phyloP scores from a whole-genome alignment of 345 rosid genomes.

The Gossypium mustelinum region DNA sequence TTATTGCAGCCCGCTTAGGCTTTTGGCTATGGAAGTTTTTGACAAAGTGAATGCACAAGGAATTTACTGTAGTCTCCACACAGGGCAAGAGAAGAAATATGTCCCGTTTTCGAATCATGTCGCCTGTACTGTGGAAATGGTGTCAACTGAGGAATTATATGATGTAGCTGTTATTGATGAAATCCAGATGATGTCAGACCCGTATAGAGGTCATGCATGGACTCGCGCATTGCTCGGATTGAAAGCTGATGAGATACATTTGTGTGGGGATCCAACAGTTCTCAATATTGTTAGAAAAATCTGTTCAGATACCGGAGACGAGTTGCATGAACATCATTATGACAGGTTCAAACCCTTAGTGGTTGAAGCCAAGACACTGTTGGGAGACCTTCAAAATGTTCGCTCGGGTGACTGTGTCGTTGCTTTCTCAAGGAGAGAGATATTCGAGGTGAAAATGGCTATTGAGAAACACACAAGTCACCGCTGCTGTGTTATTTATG shows the following conservation, averaged over 20 bases:
- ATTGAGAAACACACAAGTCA: conserved; percentile 79
- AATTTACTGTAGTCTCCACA: conserved; percentile 82
- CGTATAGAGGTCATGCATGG: conserved; percentile 85
- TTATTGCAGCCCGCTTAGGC: conserved; percentile 92
- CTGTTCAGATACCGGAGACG: conserved; percentile 87
- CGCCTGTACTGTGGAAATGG: conserved; percentile 96
- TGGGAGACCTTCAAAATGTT: conserved; percentile 71
- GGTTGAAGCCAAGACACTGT: conserved; percentile 79
- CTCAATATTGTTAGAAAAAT: conserved; percentile 67
- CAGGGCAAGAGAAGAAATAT: conserved; percentile 83
- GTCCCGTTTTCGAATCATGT: conserved; percentile 80
- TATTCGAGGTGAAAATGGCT: conserved; percentile 84
- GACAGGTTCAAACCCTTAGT: conserved; percentile 83
- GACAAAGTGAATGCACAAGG: conserved; percentile 85
- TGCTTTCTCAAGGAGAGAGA: conserved; percentile 92
- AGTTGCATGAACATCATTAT: conserved; percentile 72
- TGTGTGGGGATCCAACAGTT: conserved; percentile 96
- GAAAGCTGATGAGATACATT: conserved; percentile 93
- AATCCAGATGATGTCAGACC: conserved; percentile 85
- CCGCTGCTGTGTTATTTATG: conserved; percentile 92
- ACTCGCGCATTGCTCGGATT: conserved; percentile 84
- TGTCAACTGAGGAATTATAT: conserved; percentile 62
- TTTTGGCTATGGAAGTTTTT: conserved; percentile 98
- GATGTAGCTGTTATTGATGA: conserved; percentile 94
- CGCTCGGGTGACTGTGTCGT: conserved; percentile 88